phyloP scores from a whole-genome alignment of 169 alveolate species.

The Plasmodium inui region DNA sequence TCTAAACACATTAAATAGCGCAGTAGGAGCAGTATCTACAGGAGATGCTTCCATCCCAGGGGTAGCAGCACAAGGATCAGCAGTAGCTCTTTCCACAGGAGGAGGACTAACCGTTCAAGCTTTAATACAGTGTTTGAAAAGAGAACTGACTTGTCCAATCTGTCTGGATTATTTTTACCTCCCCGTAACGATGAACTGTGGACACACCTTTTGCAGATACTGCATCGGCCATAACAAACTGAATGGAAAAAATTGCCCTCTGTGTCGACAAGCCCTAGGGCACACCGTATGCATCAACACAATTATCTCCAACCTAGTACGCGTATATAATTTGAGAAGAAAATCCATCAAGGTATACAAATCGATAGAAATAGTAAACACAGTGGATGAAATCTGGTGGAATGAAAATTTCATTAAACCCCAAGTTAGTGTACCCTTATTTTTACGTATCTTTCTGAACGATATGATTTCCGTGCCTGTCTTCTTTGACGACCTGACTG shows the following conservation, averaged over 20 bases:
- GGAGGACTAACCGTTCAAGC: conserved; percentile 11
- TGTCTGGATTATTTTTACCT: conserved; percentile 89
- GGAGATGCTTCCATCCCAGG: not conserved
- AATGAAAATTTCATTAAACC: conserved; percentile 85
- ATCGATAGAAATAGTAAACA: conserved; percentile 25
- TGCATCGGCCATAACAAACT: conserved; percentile 88
- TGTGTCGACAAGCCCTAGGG: conserved; percentile 91
- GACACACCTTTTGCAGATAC: conserved; percentile 93
- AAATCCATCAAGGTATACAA: conserved; percentile 60
- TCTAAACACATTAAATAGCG: conserved; percentile 19
- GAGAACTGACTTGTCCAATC: conserved; percentile 91
- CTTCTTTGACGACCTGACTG: conserved; percentile 86
- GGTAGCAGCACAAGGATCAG: not conserved
- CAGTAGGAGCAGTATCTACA: not conserved
- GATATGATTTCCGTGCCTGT: conserved; percentile 83
- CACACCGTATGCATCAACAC: conserved; percentile 85
- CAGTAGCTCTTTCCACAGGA: not conserved
- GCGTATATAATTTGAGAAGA: conserved; percentile 79
- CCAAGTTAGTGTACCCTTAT: conserved; percentile 82
- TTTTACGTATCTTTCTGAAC: conserved; percentile 81
- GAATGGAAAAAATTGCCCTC: conserved; percentile 88
- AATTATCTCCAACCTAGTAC: conserved; percentile 86
- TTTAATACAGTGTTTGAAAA: conserved; percentile 34
- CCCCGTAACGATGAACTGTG: conserved; percentile 92
- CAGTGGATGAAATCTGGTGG: conserved; percentile 86